phyloP scores from a whole-genome alignment of 129 eudicot genomes.

The Centrapalus pauciflorus region DNA sequence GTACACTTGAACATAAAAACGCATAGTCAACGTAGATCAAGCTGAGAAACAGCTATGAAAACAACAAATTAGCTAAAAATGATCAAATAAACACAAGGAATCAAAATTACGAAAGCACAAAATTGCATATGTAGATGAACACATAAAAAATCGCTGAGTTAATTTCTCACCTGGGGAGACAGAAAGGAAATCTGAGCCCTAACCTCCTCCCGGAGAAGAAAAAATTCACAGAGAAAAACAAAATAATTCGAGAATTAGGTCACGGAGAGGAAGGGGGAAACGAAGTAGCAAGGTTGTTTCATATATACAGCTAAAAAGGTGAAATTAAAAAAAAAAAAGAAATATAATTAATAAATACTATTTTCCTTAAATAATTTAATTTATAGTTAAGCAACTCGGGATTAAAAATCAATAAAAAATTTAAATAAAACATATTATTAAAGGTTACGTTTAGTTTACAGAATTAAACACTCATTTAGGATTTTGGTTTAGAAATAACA shows the following conservation, averaged over 20 bases:
- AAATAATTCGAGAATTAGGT: conserved; percentile 16
- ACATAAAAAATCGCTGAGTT: neutral
- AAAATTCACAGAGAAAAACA: neutral
- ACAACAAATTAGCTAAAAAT: neutral
- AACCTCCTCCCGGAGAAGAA: conserved; percentile 4
- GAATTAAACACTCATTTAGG: no score
- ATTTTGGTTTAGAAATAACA: no score
- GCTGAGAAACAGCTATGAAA: neutral
- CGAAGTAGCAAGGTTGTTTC: conserved; percentile 14
- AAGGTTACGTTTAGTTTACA: no score
- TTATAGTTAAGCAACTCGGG: no score
- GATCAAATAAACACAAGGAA: neutral
- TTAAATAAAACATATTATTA: no score
- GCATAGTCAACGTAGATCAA: neutral
- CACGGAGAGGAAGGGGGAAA: conserved; percentile 29
- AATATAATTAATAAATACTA: neutral
- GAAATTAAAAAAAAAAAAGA: neutral
- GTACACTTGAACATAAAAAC: neutral
- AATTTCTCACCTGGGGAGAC: conserved; percentile 16
- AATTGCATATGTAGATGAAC: neutral
- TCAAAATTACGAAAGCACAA: neutral
- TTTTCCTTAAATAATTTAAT: no score
- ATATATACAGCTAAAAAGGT: conserved; percentile 29
- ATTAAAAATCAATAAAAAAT: no score
- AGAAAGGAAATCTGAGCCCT: conserved; percentile 8